Evolutionary conservation across 179 eudicot genomes (phyloP).

Genomic region (Spergularia azorica): DNA sequence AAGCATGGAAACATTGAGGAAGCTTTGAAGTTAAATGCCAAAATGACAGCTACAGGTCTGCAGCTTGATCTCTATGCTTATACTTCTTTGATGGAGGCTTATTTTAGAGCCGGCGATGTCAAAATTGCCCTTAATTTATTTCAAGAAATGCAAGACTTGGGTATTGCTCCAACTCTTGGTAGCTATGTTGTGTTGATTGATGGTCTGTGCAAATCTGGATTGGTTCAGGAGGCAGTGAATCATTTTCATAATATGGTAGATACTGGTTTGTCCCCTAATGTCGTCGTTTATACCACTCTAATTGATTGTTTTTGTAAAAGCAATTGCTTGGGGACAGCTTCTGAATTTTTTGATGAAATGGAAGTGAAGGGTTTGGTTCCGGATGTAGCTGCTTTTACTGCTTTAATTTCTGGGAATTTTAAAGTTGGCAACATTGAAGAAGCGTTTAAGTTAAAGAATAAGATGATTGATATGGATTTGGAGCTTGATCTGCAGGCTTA

Average conservation of each 20-base stretch:
- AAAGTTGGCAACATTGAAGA: slow-evolving; percentile 73
- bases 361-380: slow-evolving; percentile 65
- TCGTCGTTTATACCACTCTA: slow-evolving; percentile 73
- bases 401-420: slow-evolving; percentile 71
- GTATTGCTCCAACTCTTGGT: slow-evolving; percentile 57
- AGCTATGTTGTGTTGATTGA: slow-evolving; percentile 71
- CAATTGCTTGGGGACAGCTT: slow-evolving; percentile 56
- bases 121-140: slow-evolving; percentile 56
- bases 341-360: slow-evolving; percentile 70
- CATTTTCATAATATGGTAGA: slow-evolving; percentile 54
- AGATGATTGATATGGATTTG: slow-evolving; percentile 60
- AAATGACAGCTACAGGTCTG: slow-evolving; percentile 55
- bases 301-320: slow-evolving; percentile 82
- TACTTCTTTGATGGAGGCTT: slow-evolving; percentile 73
- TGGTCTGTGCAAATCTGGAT: slow-evolving; percentile 82
- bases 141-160: slow-evolving; percentile 64
- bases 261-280: slow-evolving; percentile 61
- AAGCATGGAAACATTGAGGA: slow-evolving; percentile 71
- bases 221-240: slow-evolving; percentile 59
- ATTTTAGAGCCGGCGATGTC: slow-evolving; percentile 61
- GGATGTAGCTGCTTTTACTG: slow-evolving; percentile 76
- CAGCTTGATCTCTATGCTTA: slow-evolving; percentile 72
- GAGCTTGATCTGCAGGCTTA: slow-evolving; percentile 78
- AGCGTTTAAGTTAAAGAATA: slow-evolving; percentile 57
- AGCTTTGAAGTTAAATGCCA: slow-evolving; percentile 53